A percentile compares a stretch with the other conserved stretches of the same genome.
These are phyloP conservation scores for Cladobotryum protrusum DNA, from an alignment of 2,329 filamentous ascomycete species.

Conservation along the genomic window DNA sequence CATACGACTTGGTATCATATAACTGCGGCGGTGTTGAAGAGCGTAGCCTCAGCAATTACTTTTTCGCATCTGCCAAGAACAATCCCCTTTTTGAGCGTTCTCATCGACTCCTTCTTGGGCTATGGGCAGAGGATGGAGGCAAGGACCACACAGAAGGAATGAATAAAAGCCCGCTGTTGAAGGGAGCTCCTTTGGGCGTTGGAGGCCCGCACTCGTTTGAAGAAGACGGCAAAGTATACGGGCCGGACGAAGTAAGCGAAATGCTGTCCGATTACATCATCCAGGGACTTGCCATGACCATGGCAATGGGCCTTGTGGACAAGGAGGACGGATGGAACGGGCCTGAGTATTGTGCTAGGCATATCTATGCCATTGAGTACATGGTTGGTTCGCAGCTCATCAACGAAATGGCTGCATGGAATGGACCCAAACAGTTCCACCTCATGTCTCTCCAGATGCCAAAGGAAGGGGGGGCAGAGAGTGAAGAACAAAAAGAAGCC, in stretches of 20 bases:
- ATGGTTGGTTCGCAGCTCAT: constrained; percentile 46
- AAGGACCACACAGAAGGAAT: constrained; percentile 46
- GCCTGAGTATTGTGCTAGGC: constrained; percentile 41
- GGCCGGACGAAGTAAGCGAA: constrained; percentile 32
- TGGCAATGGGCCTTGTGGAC: constrained; percentile 48
- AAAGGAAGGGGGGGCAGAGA: constrained; percentile 28
- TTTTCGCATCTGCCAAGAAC: constrained; percentile 30
- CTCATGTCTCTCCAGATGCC: constrained; percentile 36
- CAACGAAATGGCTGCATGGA: constrained; percentile 47
- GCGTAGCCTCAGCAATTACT: constrained; percentile 42
- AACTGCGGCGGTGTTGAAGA: constrained; percentile 30
- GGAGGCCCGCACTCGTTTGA: constrained; percentile 15
- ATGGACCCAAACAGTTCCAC: constrained; percentile 42
- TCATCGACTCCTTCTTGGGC: constrained; percentile 43
- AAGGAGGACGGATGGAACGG: constrained; percentile 47
- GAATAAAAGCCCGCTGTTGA: constrained; percentile 40
- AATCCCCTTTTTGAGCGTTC: constrained; percentile 43
- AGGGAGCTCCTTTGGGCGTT: constrained; percentile 34
- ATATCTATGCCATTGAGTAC: constrained; percentile 45
- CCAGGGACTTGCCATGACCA: constrained; percentile 46
- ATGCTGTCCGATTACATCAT: constrained; percentile 52
- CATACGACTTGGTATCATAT: constrained; percentile 43
- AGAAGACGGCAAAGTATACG: constrained; percentile 23
- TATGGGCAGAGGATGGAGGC: constrained; percentile 42
- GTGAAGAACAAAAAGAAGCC: constrained; percentile 39